Conservation (phyloP, 129 eudicot species). For the Ambrosia trifida region DNA sequence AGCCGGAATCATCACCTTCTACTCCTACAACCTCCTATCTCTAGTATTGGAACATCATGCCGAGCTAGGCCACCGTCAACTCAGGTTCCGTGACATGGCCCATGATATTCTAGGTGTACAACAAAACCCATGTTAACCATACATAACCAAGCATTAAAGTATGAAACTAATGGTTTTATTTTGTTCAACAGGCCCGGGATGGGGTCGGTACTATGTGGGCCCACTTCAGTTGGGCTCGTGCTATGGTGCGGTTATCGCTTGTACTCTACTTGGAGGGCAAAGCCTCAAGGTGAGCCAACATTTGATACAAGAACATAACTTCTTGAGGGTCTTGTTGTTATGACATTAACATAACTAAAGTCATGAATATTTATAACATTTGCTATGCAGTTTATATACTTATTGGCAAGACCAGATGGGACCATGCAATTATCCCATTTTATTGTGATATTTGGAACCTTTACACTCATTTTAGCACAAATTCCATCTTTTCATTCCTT, state of each 20-base stretch:
- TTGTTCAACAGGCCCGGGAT: constrained; percentile 56
- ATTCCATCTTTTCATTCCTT: constrained; percentile 80
- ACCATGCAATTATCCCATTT: constrained; percentile 68
- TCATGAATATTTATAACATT: background rate
- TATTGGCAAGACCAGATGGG: constrained; percentile 54
- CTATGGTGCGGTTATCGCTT: constrained; percentile 70
- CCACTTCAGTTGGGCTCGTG: constrained; percentile 73
- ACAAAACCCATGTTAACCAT: background rate
- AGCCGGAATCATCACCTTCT: constrained; percentile 68
- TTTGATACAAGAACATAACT: background rate
- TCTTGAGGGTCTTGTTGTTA: background rate
- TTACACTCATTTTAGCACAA: constrained; percentile 61
- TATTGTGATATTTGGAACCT: constrained; percentile 54
- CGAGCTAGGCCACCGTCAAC: constrained; percentile 61
- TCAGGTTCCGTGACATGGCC: constrained; percentile 84
- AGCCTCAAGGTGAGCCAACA: constrained; percentile 58
- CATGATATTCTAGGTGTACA: constrained; percentile 65
- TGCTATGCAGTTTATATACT: constrained; percentile 56
- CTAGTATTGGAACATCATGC: constrained; percentile 80
- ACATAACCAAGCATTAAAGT: background rate
- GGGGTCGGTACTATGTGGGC: constrained; percentile 80
- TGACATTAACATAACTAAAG: background rate
- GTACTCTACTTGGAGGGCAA: constrained; percentile 77
- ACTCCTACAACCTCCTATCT: constrained; percentile 66
- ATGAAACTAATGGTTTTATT: background rate